phyloP scores from a whole-genome alignment of 106 monocot genomes.

The Amphibolis antarctica region DNA sequence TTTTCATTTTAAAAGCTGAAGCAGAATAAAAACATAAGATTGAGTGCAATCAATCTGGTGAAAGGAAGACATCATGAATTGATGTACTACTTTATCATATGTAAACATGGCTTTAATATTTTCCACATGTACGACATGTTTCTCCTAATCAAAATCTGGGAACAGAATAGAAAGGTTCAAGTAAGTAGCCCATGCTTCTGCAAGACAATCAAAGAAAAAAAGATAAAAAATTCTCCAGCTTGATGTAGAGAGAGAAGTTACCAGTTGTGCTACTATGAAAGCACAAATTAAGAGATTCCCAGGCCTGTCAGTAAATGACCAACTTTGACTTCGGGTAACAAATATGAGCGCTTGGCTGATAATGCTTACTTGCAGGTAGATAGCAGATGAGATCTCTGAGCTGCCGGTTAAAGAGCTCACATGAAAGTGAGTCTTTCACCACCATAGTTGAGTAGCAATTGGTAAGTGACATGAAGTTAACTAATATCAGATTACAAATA shows the following conservation, averaged over 20 bases:
- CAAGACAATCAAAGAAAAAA: too few relatives aligned
- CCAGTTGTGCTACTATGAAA: slow-evolving; percentile 56
- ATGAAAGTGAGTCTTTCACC: slow-evolving; percentile 23
- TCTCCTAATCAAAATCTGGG: too few relatives aligned
- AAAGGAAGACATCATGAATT: too few relatives aligned
- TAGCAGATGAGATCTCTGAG: slow-evolving; percentile 32
- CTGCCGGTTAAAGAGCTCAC: slow-evolving; percentile 35
- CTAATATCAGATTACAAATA: not conserved
- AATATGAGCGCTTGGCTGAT: slow-evolving; percentile 76
- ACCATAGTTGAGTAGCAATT: not conserved
- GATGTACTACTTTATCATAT: too few relatives aligned
- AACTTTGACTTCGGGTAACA: slow-evolving; percentile 51
- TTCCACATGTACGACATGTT: too few relatives aligned
- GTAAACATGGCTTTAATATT: too few relatives aligned
- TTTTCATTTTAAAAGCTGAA: too few relatives aligned
- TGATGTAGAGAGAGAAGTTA: slow-evolving; percentile 12
- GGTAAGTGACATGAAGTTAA: not conserved
- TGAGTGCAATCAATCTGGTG: too few relatives aligned
- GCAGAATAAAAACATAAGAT: not conserved
- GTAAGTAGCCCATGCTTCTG: too few relatives aligned
- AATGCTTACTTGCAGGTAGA: slow-evolving; percentile 72
- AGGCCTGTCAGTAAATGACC: slow-evolving; percentile 56
- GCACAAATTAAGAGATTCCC: slow-evolving; percentile 56
- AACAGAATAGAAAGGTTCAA: too few relatives aligned
- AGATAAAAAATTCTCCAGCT: too few relatives aligned